Conservation (phyloP, 2,329 filamentous ascomycete genomes). For the Curvularia spicifera region DNA sequence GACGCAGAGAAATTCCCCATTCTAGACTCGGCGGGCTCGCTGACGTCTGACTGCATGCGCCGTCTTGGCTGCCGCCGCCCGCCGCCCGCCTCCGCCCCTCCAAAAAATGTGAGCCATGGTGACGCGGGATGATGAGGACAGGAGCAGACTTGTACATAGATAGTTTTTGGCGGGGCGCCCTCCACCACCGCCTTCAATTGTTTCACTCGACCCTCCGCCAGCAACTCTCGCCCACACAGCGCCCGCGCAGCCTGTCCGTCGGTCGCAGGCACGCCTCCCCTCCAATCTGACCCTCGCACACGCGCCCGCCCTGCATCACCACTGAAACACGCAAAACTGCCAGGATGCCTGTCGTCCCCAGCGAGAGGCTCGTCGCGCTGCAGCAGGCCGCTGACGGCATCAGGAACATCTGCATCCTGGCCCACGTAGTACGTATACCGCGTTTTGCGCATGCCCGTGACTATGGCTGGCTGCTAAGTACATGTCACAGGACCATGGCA, state of each 20-base stretch:
- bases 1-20: background rate
- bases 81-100: background rate
- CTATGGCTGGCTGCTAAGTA: constrained; percentile 52
- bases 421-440: constrained; percentile 20
- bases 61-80: constrained; percentile 1
- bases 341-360: constrained; percentile 85
- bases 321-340: constrained; percentile 5
- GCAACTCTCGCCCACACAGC: constrained; percentile 18
- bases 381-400: constrained; percentile 88
- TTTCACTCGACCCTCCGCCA: constrained; percentile 25
- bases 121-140: constrained; percentile 12
- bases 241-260: constrained; percentile 3
- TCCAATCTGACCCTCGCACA: constrained; percentile 11
- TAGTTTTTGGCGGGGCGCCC: background rate
- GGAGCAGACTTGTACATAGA: background rate
- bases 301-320: constrained; percentile 1
- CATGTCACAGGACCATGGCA: constrained; percentile 77
- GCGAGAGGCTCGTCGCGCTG: constrained; percentile 87
- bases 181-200: background rate
- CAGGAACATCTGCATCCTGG: constrained; percentile 66
- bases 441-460: background rate
- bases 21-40: background rate
- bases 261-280: constrained; percentile 14
- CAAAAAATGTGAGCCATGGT: constrained; percentile 15
- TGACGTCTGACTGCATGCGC: constrained; percentile 15